Base-by-base conservation (phyloP, 495 filamentous ascomycete genomes). In the Platismatia glauca region DNA sequence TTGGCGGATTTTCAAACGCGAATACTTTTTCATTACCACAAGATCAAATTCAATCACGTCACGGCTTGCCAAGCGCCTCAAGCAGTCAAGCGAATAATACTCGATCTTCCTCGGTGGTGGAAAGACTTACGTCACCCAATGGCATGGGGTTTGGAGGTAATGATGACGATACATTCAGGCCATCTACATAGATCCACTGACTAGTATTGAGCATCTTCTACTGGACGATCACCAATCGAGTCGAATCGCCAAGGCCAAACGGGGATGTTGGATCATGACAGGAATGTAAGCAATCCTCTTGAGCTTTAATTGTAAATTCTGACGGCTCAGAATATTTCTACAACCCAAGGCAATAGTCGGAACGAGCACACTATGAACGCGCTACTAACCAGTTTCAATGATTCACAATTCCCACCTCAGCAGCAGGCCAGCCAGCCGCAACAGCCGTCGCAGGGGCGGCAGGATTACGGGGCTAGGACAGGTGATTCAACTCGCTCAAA, bases 11-110 rank as follows among this genome's bases (percentile, higher is more conserved):
- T 65, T 71, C 73, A 31, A 75, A 74, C 68, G 74, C 77, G 48
- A 72, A 78, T 68, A 71, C 69, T 34, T 83, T 84, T 64, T 60
- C 61, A n/a, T 22, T 64, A 31, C 58, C 68, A 15, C 67, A 68
- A 35, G 66, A 71, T 55, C 53, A 68, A 5, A 63, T 66, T 48
- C 71, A 71, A 46, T 63, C 66, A 35, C 69, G 79, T 3, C 84
- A 86, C 66, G 82, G 82, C 38, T 71, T 86, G 31, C 76, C 84
- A 33, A 85, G 83, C 59, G 80, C 81, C 15, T 84, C 84, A 29
- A 79, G 81, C 8, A 82, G 77, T 59, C 73, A 72, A 35, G 65
- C 74, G 43, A 68, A 73, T 22, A 67, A 62, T 37, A 66, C 68
- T 39, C 66, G 69, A 55, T 57, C 70, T 29, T 65, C 70, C 60